Evolutionary conservation across 2,329 filamentous ascomycete species (phyloP), one percentile per base, ranked within the genome.

Genomic region (Xenoacremonium recifei): DNA sequence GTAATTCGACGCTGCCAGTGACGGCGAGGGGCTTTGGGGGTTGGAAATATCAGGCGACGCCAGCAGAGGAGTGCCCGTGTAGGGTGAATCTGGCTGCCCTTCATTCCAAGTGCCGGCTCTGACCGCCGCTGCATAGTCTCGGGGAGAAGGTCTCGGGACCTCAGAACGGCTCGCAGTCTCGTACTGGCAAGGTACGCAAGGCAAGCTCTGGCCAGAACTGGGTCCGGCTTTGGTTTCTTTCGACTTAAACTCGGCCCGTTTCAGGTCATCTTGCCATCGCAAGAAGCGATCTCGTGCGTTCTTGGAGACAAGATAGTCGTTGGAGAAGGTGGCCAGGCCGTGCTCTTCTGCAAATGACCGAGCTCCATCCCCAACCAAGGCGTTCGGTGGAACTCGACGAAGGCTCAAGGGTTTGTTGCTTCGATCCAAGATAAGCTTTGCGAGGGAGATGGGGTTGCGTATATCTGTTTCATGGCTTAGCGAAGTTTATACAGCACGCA

Each of bases 391-490:
- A 4, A 99, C 90, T 42, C 93, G 84, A 40, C 87, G 82, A 37
- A 97, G 77, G 6, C 89, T 88, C n/a, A 97, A 69, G 1, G 87
- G 82, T 44, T 82, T 77, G 37, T 80, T 86, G 43, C 89, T 88
- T 44, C 80, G 77, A 42, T 96, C 86, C 17, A 96, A 81, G 19
- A 99, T 82, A 27, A 87, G 65, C 35, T 92, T 87, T 39, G 93
- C 93, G 6, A 96, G 74, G 6, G 84, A 87, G 27, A 99, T 91
- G 0, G 93, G 93, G 54, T 99, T 99, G 54, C 87, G 91, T 61
- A 99, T 83, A 59, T 92, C 90, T 95, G 30, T 20, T 3, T 25
- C 27, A 13, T 20, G n/a, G n/a, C 31, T 53, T n/a, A 15, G 10
- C 30, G n/a, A 13, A 11, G 9, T 4, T 9, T n/a, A 5, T 19